Evolutionary conservation across 1,284 basidiomycete genomes (phyloP).

Genomic region (Prillingera fragicola): DNA sequence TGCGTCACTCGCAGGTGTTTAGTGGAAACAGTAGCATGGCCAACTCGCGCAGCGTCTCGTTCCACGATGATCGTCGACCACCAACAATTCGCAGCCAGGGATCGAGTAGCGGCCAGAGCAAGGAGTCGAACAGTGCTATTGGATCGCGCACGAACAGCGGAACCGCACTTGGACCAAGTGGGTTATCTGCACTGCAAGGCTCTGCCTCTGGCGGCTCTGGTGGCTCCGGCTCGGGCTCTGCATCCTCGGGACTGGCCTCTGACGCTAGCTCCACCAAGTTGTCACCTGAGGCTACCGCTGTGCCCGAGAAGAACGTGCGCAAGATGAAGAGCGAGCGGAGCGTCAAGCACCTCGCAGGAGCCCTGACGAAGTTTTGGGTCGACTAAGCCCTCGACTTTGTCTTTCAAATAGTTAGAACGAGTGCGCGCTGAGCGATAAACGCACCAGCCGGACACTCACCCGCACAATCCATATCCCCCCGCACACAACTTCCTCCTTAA

Average conservation of each 20-base stretch:
- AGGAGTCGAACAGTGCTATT: constrained; percentile 5
- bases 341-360: constrained; percentile 34
- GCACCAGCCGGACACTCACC: no score
- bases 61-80: constrained; percentile 13
- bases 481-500: no score
- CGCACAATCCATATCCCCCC: no score
- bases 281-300: constrained; percentile 1
- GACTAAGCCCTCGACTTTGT: constrained; percentile 19
- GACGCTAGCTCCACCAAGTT: constrained; percentile 3
- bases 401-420: no score
- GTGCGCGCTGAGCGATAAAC: no score
- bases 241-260: background rate
- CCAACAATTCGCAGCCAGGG: constrained; percentile 11
- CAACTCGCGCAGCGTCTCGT: constrained; percentile 16
- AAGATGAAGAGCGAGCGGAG: constrained; percentile 34
- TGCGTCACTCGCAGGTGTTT: constrained; percentile 17
- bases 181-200: constrained; percentile 1
- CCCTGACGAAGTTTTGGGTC: constrained; percentile 42
- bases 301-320: constrained; percentile 8
- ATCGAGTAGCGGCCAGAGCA: constrained; percentile 12
- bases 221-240: constrained; percentile 16
- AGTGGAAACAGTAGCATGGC: constrained; percentile 1
- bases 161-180: constrained; percentile 11
- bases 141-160: constrained; percentile 15
- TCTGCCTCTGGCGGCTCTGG: constrained; percentile 8